These are phyloP conservation scores for Lentinus polychrous DNA, from an alignment of 1,284 basidiomycete genomes.

Conservation along the genomic window DNA sequence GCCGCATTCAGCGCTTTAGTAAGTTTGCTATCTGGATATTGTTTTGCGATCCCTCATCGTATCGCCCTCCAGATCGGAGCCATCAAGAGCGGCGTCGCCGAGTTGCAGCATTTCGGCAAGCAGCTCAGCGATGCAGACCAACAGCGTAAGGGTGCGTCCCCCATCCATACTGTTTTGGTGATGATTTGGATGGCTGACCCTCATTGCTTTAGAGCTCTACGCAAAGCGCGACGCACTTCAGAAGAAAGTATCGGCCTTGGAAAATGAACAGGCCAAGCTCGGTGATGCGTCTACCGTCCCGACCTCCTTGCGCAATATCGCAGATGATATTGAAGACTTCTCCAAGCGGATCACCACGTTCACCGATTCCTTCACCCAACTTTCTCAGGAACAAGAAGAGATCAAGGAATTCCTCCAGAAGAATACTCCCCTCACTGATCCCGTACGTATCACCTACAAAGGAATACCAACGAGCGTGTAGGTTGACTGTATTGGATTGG, in stretches of 20 bases:
- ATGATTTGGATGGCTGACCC: not conserved
- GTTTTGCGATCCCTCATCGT: not conserved
- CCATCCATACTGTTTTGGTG: not conserved
- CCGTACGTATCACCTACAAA: not conserved
- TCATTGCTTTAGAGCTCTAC: not conserved
- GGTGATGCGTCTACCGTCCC: not conserved
- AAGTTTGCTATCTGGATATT: not conserved
- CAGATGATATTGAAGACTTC: not conserved
- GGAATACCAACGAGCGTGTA: not conserved
- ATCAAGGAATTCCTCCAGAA: not conserved
- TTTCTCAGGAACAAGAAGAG: not conserved
- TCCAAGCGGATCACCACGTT: not conserved
- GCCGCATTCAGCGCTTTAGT: conserved; percentile 1
- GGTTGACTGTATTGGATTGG: not conserved
- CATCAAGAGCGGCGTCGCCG: not conserved
- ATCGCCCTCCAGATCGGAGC: not conserved
- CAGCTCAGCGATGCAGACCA: not conserved
- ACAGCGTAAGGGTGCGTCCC: not conserved
- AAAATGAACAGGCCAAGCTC: not conserved
- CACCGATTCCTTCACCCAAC: not conserved
- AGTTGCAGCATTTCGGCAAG: conserved; percentile 1
- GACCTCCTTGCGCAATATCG: not conserved
- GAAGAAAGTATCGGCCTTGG: not conserved
- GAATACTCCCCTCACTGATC: not conserved
- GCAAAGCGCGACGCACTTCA: not conserved